Percentiles rank a stretch among this genome's conserved stretches.
phyloP scores from a whole-genome alignment of 75 land plant species.

The Larix kaempferi region DNA sequence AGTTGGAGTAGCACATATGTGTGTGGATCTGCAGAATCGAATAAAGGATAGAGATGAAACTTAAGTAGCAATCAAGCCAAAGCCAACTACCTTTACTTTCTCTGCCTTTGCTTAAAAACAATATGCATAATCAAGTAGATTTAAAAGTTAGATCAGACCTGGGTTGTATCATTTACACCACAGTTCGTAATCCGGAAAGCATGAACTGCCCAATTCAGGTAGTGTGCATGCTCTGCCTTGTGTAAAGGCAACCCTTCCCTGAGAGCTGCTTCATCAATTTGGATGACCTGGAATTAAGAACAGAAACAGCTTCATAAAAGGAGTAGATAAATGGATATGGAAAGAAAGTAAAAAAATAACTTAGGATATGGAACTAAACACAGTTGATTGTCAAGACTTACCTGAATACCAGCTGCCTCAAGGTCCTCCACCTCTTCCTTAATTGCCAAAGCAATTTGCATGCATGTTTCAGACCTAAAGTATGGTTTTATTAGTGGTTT shows the following conservation, averaged over 20 bases:
- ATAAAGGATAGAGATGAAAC: not conserved
- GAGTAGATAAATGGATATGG: too few species aligned
- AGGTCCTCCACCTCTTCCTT: slow-evolving; percentile 84
- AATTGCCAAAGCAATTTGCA: slow-evolving; percentile 82
- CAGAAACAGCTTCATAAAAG: not conserved
- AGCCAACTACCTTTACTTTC: not conserved
- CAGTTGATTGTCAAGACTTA: not conserved
- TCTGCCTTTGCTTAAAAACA: too few species aligned
- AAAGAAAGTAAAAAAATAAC: too few species aligned
- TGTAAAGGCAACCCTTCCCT: slow-evolving; percentile 34
- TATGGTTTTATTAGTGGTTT: not conserved
- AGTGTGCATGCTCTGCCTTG: slow-evolving; percentile 31
- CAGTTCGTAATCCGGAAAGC: slow-evolving; percentile 41
- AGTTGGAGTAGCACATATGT: slow-evolving; percentile 42
- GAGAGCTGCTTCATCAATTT: slow-evolving; percentile 45
- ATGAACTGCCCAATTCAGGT: slow-evolving; percentile 40
- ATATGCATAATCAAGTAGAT: not conserved
- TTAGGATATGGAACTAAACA: not conserved
- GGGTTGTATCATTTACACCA: slow-evolving; percentile 42
- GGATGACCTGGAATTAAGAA: slow-evolving; percentile 28
- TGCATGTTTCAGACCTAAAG: slow-evolving; percentile 52
- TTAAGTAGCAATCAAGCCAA: not conserved
- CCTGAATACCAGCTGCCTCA: slow-evolving; percentile 36
- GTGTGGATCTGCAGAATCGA: slow-evolving; percentile 29
- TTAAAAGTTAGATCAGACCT: slow-evolving; percentile 13